Conservation (phyloP, 805 yeast genomes). For the Candida pseudofarinosa region DNA sequence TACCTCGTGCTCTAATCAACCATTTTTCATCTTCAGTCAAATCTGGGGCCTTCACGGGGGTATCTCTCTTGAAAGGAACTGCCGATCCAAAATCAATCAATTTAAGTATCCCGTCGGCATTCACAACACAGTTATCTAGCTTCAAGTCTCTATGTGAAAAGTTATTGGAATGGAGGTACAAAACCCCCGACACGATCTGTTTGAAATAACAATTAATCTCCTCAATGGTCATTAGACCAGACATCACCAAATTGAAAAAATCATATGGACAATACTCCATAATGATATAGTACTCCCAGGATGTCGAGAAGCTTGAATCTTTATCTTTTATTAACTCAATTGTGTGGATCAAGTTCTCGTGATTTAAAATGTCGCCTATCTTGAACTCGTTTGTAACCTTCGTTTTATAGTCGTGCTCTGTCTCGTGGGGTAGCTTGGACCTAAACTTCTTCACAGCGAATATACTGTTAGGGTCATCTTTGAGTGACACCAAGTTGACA, state of each 20-base stretch:
- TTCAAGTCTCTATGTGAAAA: constrained; percentile 91
- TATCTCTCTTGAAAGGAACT: constrained; percentile 67
- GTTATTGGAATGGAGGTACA: constrained; percentile 74
- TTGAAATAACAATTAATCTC: constrained; percentile 80
- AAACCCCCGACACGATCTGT: constrained; percentile 74
- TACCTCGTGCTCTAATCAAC: constrained; percentile 66
- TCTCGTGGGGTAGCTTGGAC: constrained; percentile 56
- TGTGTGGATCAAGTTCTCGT: constrained; percentile 77
- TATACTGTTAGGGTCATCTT: constrained; percentile 45
- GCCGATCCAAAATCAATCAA: constrained; percentile 94
- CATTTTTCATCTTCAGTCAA: constrained; percentile 40
- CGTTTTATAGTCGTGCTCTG: constrained; percentile 63
- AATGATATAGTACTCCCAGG: constrained; percentile 54
- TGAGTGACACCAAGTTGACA: constrained; percentile 70
- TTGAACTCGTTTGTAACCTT: constrained; percentile 81
- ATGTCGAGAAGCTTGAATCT: constrained; percentile 12
- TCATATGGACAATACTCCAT: constrained; percentile 94
- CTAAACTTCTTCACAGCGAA: constrained; percentile 89
- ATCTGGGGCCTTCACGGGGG: constrained; percentile 5
- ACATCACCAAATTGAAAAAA: constrained; percentile 90
- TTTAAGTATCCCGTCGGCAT: constrained; percentile 68
- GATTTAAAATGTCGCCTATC: constrained; percentile 69
- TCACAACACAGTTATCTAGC: constrained; percentile 89
- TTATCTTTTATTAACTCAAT: constrained; percentile 73
- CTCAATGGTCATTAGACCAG: constrained; percentile 65